A percentile compares a stretch with the other conserved stretches of the same genome.
Conservation (phyloP, 106 monocot species). For the Posidonia australis region DNA sequence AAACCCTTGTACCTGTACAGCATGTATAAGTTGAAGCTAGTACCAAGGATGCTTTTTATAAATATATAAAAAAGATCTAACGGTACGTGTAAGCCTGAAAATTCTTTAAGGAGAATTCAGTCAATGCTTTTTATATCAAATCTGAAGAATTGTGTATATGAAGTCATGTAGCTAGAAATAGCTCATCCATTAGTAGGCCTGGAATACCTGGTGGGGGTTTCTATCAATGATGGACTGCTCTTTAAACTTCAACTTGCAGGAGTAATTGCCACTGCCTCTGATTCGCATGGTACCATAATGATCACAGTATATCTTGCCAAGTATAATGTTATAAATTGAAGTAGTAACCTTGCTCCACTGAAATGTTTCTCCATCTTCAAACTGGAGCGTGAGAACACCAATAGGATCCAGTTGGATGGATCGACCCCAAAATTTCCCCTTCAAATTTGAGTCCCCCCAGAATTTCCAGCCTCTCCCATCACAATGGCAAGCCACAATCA, state of each 20-base stretch:
- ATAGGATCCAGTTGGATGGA: constrained; percentile 96
- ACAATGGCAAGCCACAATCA: constrained; percentile 95
- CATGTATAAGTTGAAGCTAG: too few species aligned
- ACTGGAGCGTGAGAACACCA: constrained; percentile 72
- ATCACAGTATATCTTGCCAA: constrained; percentile 93
- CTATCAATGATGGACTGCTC: constrained; percentile 94
- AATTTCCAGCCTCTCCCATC: constrained; percentile 94
- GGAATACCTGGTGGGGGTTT: constrained; percentile 79
- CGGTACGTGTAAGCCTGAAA: too few species aligned
- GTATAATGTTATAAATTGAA: constrained; percentile 89
- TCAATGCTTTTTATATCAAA: too few species aligned
- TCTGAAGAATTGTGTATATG: too few species aligned
- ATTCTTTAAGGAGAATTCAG: too few species aligned
- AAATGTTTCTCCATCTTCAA: constrained; percentile 90
- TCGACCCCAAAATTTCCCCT: constrained; percentile 93
- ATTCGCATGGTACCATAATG: constrained; percentile 97
- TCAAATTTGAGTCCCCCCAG: constrained; percentile 89
- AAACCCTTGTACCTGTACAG: constrained; percentile 79
- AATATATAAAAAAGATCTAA: too few species aligned
- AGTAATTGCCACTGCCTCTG: constrained; percentile 71
- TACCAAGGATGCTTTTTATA: too few species aligned
- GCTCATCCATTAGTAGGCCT: not conserved
- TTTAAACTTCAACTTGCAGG: constrained; percentile 93
- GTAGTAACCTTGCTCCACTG: constrained; percentile 98
- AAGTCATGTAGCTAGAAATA: not conserved